Evolutionary conservation across 2,329 filamentous ascomycete genomes (phyloP), one percentile per base, ranked within the genome.

Genomic region (Aspergillus fumigatus): DNA sequence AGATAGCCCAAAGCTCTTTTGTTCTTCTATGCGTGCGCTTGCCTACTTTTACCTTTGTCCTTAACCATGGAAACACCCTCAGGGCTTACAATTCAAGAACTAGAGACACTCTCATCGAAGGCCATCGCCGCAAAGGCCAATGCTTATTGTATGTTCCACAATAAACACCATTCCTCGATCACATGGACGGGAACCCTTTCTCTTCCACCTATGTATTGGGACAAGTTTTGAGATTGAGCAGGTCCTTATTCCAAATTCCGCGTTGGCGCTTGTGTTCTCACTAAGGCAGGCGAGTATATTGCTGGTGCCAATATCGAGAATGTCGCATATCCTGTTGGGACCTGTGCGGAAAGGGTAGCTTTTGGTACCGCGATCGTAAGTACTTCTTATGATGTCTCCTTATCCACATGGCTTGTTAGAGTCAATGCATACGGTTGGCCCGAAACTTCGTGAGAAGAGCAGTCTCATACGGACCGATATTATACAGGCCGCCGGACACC

Each of bases 231-330:
- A 47, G n/a, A 43, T 52, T 57, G 35, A 51, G 25, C 41, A 87
- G 85, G 85, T 71, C 92, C 90, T 3, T 96, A 97, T 80, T 95
- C 90, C 67, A 83, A 88, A 58, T 99, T 97, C 81, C 89, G 87
- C 61, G 94, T 99, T 60, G 94, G 94, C 60, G 88, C 89, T 51
- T 87, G 89, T 35, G 76, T 97, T 59, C 85, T 97, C 59, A 81
- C 84, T 6, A 60, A 73, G 10, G 75, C 80, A 29, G 83, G 81
- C 2, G 73, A 76, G 56, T 84, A 81, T 64, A 80, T 92, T 56
- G 79, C 82, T 48, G 94, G 94, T 54, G 92, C 90, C 60, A 96
- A 96, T 71, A 86, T 97, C 59, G 94, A 99, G 77, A 97, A 97
- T 71, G 92, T 91, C 1, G 80, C 88, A 27, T 97, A 96, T 71